Evolutionary conservation across 768 basidiomycete genomes (phyloP).

Genomic region (Boletus pseudo-olivaceus): DNA sequence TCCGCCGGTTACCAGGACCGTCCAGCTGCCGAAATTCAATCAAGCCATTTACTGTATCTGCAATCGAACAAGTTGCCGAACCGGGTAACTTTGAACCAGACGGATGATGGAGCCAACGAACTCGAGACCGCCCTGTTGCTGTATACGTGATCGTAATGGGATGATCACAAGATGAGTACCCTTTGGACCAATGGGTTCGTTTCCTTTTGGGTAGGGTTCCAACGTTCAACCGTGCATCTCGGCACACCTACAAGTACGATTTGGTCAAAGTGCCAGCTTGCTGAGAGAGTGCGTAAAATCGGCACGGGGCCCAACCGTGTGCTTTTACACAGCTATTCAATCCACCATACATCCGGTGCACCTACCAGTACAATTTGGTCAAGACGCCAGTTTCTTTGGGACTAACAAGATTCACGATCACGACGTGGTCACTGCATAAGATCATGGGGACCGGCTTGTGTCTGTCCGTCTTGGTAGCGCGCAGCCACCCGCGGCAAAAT

Average conservation of each 20-base stretch:
- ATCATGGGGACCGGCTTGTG: not conserved
- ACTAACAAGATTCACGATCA: not conserved
- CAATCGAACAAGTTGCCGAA: not conserved
- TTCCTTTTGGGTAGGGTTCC: no score
- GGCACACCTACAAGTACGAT: not conserved
- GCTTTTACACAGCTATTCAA: not conserved
- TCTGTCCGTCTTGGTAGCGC: not conserved
- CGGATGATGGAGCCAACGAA: not conserved
- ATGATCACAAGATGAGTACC: not conserved
- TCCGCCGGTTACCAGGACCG: not conserved
- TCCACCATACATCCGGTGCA: not conserved
- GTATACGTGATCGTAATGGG: not conserved
- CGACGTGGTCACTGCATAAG: conserved; percentile 2
- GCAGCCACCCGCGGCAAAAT: not conserved
- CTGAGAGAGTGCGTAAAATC: not conserved
- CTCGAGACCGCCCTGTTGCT: not conserved
- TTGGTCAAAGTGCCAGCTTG: not conserved
- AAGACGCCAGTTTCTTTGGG: not conserved
- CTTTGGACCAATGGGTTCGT: no score
- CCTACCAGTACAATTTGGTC: not conserved
- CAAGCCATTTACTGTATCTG: conserved; percentile 5
- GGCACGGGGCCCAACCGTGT: not conserved
- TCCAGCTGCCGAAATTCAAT: conserved; percentile 1
- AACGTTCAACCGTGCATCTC: not conserved
- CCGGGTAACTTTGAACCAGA: conserved; percentile 10